phyloP scores from a whole-genome alignment of 805 yeast genomes.

The Saturnispora saitoi region DNA sequence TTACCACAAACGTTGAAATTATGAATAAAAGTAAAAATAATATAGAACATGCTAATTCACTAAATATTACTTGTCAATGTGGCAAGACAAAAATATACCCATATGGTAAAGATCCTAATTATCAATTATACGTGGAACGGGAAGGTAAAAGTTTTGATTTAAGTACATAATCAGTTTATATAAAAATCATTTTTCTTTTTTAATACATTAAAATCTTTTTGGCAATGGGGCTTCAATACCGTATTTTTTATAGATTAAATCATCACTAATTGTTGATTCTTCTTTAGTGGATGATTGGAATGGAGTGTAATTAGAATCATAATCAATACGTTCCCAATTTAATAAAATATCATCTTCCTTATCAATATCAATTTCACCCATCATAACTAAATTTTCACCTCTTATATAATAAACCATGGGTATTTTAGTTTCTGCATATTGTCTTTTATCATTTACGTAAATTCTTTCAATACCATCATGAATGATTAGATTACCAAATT shows the following conservation, averaged over 20 bases:
- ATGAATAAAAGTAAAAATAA: constrained; percentile 34
- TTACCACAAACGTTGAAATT: constrained; percentile 31
- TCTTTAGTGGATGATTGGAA: background rate
- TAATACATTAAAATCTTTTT: background rate
- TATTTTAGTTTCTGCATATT: constrained; percentile 57
- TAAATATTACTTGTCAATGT: constrained; percentile 48
- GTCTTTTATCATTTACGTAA: constrained; percentile 41
- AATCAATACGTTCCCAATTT: constrained; percentile 47
- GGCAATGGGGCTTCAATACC: constrained; percentile 5
- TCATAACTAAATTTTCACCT: constrained; percentile 90
- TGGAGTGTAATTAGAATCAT: constrained; percentile 22
- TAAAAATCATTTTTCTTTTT: no score
- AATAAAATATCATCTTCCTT: constrained; percentile 65
- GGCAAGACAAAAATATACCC: constrained; percentile 49
- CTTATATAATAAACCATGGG: constrained; percentile 78
- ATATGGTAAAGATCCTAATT: constrained; percentile 46
- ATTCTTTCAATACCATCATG: constrained; percentile 88
- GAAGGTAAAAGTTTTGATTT: constrained; percentile 18
- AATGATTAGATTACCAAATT: constrained; percentile 83
- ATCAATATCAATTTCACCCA: constrained; percentile 91
- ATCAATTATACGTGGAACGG: constrained; percentile 39
- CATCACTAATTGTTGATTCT: constrained; percentile 3
- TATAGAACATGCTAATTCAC: constrained; percentile 33
- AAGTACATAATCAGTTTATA: background rate
- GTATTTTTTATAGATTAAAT: background rate